Evolutionary conservation across 805 yeast genomes (phyloP), one percentile per base, ranked within the genome.

Genomic region (Scheffersomyces spartinae): DNA sequence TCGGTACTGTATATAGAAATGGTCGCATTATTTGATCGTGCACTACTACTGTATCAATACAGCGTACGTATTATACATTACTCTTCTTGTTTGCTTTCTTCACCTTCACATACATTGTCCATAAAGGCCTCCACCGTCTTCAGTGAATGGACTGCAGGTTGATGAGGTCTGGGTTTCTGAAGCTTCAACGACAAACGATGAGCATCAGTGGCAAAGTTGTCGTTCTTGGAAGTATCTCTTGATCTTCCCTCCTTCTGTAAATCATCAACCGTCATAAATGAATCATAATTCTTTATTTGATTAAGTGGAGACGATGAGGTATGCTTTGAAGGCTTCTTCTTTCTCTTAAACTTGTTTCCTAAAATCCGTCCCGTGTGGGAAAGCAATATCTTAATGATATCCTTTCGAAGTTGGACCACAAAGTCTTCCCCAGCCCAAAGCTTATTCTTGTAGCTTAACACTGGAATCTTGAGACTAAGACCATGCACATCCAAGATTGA

Each of bases 401-500:
- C 74, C 41, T 71, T 77, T 44, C 76, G 74, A 28, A 86, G 42
- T 16, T 68, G 62, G 39, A 66, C 42, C 2, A 76, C 58, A 21
- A 86, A 52, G 36, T 86, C 96, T 27, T 72, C 56, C 25, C 70
- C 57, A 1, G 85, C 72, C 81, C 93, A 77, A 4, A 79, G 65
- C 55, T 70, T 71, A 45, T 78, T 73, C 18, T 49, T 41, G 39
- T 78, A 70, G 26, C 53, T 48, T 26, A 82, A 49, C 3, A 54
- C 54, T 3, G 95, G 95, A 26, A 86, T 49, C 7, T 57, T 59
- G 28, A 88, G 57, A 5, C 61, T 64, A 36, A 88, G 74, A 36
- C 80, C 71, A 26, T 81, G 79, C 6, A 88, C 83, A 42, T 86
- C 84, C 20, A 82, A 66, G 29, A 88, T 52, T 36, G 77, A 71